Percentiles rank a stretch among this genome's conserved stretches.
Evolutionary conservation across 257 asterid species (phyloP).

Genomic region (Nicotiana obtusifolia): DNA sequence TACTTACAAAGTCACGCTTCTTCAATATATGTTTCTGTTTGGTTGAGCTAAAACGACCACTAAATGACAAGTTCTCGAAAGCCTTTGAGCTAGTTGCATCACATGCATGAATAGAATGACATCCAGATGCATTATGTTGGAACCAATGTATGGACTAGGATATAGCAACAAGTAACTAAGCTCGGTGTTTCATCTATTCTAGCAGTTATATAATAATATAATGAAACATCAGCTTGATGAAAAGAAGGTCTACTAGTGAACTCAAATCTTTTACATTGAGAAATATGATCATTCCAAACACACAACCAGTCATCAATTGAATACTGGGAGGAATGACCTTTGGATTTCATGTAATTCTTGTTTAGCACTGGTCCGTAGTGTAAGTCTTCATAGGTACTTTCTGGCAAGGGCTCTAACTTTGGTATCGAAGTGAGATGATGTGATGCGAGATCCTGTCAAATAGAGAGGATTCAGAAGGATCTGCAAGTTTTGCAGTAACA

Average conservation of each 20-base stretch:
- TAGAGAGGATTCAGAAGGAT: conserved; percentile 91
- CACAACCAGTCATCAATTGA: not conserved
- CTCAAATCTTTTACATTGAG: not conserved
- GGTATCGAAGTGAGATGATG: conserved; percentile 95
- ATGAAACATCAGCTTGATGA: not conserved
- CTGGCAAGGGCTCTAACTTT: conserved; percentile 95
- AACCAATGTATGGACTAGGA: not conserved
- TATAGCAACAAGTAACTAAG: not conserved
- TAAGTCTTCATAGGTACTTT: conserved; percentile 52
- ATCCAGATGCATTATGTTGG: not conserved
- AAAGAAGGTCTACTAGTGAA: not conserved
- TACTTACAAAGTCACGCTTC: not conserved
- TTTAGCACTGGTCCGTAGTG: not conserved
- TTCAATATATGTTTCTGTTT: not conserved
- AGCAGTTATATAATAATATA: not conserved
- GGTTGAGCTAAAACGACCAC: not conserved
- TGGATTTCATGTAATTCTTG: not conserved
- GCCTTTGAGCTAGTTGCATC: not conserved
- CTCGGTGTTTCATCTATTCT: not conserved
- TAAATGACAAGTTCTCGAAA: not conserved
- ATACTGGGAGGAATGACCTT: not conserved
- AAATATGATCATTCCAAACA: not conserved
- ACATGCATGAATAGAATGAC: not conserved
- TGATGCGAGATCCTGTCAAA: conserved; percentile 89
- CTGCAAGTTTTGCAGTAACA: conserved; percentile 39